phyloP scores from a whole-genome alignment of 2,329 filamentous ascomycete genomes.

The Didymella pinodella region DNA sequence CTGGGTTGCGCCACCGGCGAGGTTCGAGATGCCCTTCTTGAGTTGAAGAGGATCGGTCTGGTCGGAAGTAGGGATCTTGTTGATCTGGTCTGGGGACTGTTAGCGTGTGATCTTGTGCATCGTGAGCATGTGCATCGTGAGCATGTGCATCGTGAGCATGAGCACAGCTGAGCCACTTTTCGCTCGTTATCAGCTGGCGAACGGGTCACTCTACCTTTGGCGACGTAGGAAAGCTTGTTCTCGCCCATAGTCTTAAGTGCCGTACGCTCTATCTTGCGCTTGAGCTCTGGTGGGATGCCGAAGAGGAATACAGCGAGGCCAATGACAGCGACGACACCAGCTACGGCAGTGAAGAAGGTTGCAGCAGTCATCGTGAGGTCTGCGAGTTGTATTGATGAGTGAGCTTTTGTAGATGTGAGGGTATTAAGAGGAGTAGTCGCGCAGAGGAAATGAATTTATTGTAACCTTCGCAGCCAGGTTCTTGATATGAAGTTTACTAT shows the following conservation, averaged over 20 bases:
- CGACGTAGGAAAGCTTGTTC: slow-evolving; percentile 57
- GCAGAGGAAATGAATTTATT: neutral
- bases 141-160: neutral
- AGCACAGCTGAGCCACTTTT: neutral
- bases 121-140: neutral
- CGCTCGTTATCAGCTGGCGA: neutral
- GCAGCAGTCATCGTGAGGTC: slow-evolving; percentile 36
- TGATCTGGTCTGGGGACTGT: slow-evolving; percentile 46
- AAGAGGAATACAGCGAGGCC: slow-evolving; percentile 56
- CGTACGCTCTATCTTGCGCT: slow-evolving; percentile 56
- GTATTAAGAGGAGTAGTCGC: neutral
- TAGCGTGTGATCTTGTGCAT: slow-evolving; percentile 7
- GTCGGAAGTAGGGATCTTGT: slow-evolving; percentile 51
- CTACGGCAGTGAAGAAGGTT: slow-evolving; percentile 42
- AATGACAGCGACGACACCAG: slow-evolving; percentile 48
- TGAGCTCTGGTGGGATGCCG: slow-evolving; percentile 57
- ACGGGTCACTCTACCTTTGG: slow-evolving; percentile 43
- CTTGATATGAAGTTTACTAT: slow-evolving; percentile 2
- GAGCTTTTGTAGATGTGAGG: neutral
- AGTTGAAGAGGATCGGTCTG: slow-evolving; percentile 49
- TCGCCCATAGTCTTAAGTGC: slow-evolving; percentile 62
- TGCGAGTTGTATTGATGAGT: neutral
- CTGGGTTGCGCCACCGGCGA: slow-evolving; percentile 44
- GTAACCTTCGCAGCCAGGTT: slow-evolving; percentile 10
- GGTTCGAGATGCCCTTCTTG: slow-evolving; percentile 49